These are phyloP conservation scores for Globisporangium uncinulatum DNA, from an alignment of 352 stramenopile genomes.

Conservation along the genomic window DNA sequence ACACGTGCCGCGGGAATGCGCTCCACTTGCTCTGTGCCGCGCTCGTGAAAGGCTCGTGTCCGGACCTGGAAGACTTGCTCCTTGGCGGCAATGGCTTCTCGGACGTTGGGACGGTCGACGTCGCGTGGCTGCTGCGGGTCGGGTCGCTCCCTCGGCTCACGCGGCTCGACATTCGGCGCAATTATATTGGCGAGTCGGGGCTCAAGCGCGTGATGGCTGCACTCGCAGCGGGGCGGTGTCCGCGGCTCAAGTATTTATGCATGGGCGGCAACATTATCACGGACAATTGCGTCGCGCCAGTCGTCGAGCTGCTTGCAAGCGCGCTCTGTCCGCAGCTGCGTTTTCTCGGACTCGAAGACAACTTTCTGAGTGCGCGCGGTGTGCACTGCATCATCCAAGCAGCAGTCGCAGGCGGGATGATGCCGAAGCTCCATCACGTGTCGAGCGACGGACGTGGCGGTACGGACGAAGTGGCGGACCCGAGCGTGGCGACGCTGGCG, in stretches of 20 bases:
- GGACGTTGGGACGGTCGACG: conserved; percentile 40
- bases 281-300: conserved; percentile 56
- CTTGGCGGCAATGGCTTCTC: conserved; percentile 64
- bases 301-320: conserved; percentile 34
- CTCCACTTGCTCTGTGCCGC: conserved; percentile 33
- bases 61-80: conserved; percentile 43
- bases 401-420: conserved; percentile 32
- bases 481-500: no score
- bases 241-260: conserved; percentile 60
- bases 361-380: conserved; percentile 60
- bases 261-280: conserved; percentile 80
- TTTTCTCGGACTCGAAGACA: conserved; percentile 78
- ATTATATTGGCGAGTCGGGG: conserved; percentile 66
- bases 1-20: conserved; percentile 51
- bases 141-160: conserved; percentile 24
- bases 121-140: conserved; percentile 38
- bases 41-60: conserved; percentile 39
- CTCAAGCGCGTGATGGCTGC: conserved; percentile 33
- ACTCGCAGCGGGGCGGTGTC: conserved; percentile 16
- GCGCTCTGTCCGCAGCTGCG: conserved; percentile 38
- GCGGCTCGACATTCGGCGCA: conserved; percentile 61
- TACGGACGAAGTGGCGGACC: neutral
- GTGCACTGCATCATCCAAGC: conserved; percentile 62
- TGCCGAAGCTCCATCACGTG: conserved; percentile 45
- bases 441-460: conserved; percentile 29